Percentiles rank a stretch among this genome's conserved stretches.
phyloP scores from a whole-genome alignment of 1,284 basidiomycete genomes.

The Malassezia arunalokei region DNA sequence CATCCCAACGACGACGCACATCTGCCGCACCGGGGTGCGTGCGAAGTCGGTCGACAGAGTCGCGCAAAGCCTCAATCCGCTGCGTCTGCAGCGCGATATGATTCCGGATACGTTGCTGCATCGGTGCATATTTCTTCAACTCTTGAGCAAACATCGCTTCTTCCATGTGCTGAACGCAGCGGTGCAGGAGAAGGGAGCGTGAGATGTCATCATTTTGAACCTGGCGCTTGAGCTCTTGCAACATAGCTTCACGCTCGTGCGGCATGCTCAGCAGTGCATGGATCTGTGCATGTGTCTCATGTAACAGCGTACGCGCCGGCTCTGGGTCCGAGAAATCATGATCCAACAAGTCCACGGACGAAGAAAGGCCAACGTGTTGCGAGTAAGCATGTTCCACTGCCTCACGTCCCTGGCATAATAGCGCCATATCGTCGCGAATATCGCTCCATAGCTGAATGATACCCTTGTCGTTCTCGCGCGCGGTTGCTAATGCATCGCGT shows the following conservation, averaged over 20 bases:
- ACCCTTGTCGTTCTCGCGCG: slow-evolving; percentile 65
- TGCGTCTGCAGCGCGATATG: slow-evolving; percentile 20
- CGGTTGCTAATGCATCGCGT: slow-evolving; percentile 62
- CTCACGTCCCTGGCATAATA: slow-evolving; percentile 54
- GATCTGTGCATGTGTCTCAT: neutral
- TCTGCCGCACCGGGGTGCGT: slow-evolving; percentile 6
- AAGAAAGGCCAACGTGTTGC: neutral
- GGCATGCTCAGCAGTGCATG: slow-evolving; percentile 30
- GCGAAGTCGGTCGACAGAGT: slow-evolving; percentile 2
- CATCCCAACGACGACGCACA: slow-evolving; percentile 54
- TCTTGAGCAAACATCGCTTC: slow-evolving; percentile 79
- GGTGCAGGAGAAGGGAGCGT: slow-evolving; percentile 78
- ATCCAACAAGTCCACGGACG: slow-evolving; percentile 11
- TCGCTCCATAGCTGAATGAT: slow-evolving; percentile 64
- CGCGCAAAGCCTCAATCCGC: slow-evolving; percentile 17
- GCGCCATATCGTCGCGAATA: slow-evolving; percentile 57
- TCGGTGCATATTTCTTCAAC: slow-evolving; percentile 86
- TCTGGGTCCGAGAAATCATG: neutral
- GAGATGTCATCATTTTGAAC: slow-evolving; percentile 94
- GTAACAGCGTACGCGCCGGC: neutral
- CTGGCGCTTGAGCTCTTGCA: slow-evolving; percentile 91
- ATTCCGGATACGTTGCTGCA: slow-evolving; percentile 55
- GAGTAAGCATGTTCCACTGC: slow-evolving; percentile 54
- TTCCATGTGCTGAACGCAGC: slow-evolving; percentile 70
- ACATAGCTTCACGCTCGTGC: slow-evolving; percentile 64